A percentile compares a stretch with the other conserved stretches of the same genome.
These are phyloP conservation scores for Fusarium liriodendri DNA, from an alignment of 2,329 filamentous ascomycete genomes.

Conservation along the genomic window DNA sequence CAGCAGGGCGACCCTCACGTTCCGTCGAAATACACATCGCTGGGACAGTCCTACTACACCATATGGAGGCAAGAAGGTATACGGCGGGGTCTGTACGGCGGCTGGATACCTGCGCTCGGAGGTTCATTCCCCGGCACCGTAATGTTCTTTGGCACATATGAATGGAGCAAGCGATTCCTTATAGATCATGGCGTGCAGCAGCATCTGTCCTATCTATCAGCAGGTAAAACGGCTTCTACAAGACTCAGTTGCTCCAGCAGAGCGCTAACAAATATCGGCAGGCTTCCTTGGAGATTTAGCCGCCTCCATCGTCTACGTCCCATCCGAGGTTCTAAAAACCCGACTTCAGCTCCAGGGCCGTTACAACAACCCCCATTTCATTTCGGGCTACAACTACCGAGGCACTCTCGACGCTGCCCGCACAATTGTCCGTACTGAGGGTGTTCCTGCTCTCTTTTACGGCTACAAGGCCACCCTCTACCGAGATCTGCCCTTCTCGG, in stretches of 20 bases:
- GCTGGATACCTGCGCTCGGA: conserved; percentile 89
- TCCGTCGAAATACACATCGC: conserved; percentile 90
- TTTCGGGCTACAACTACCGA: conserved; percentile 95
- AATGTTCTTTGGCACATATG: conserved; percentile 96
- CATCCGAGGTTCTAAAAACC: conserved; percentile 98
- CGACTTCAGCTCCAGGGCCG: conserved; percentile 93
- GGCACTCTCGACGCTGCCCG: conserved; percentile 84
- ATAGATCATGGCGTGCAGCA: conserved; percentile 86
- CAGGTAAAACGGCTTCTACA: conserved; percentile 65
- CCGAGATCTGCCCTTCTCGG: conserved; percentile 94
- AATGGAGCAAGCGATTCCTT: conserved; percentile 91
- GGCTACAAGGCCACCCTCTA: conserved; percentile 98
- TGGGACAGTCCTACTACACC: conserved; percentile 90
- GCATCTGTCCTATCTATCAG: conserved; percentile 85
- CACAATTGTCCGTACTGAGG: conserved; percentile 87
- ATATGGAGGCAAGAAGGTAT: conserved; percentile 95
- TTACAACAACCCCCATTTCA: conserved; percentile 93
- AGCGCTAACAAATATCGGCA: conserved; percentile 47
- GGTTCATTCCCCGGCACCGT: conserved; percentile 95
- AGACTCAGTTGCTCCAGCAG: not conserved
- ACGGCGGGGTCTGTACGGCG: conserved; percentile 86
- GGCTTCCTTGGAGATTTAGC: conserved; percentile 94
- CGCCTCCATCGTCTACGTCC: conserved; percentile 93
- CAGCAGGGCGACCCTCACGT: conserved; percentile 96
- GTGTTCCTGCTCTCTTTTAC: conserved; percentile 87